phyloP scores from a whole-genome alignment of 177 flowering plant species.

The Telopea speciosissima region DNA sequence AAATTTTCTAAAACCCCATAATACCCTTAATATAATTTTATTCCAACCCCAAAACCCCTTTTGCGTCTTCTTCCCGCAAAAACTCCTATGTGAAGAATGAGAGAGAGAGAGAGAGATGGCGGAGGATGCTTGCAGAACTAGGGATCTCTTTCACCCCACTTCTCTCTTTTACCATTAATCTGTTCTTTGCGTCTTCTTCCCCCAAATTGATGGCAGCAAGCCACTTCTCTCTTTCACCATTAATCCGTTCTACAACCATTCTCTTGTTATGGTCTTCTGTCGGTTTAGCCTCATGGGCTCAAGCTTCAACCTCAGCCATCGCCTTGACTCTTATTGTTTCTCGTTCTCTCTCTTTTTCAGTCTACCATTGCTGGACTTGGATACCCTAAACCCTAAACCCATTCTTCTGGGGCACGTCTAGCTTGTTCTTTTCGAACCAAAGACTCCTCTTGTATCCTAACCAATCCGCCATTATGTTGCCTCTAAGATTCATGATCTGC shows the following conservation, averaged over 20 bases:
- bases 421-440: conserved; percentile 64
- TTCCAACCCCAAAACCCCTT: no score
- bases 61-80: no score
- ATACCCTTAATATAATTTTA: no score
- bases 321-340: conserved; percentile 54
- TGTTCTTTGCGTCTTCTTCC: no score
- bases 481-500: conserved; percentile 83
- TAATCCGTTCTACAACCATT: conserved; percentile 62
- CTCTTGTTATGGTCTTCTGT: conserved; percentile 73
- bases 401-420: conserved; percentile 60
- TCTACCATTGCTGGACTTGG: conserved; percentile 48
- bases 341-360: conserved; percentile 57
- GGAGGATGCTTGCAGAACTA: no score
- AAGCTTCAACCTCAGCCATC: conserved; percentile 56
- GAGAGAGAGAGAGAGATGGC: no score
- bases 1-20: no score
- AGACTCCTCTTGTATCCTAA: conserved; percentile 81
- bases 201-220: conserved; percentile 88
- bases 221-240: conserved; percentile 91
- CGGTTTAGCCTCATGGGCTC: conserved; percentile 74
- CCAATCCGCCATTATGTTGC: conserved; percentile 69
- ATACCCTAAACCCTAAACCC: no score
- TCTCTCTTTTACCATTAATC: no score
- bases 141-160: no score
- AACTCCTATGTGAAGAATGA: no score